These are phyloP conservation scores for Lunularia cruciata DNA, from an alignment of 225 moss, liverwort and hornwort species.

Conservation along the genomic window DNA sequence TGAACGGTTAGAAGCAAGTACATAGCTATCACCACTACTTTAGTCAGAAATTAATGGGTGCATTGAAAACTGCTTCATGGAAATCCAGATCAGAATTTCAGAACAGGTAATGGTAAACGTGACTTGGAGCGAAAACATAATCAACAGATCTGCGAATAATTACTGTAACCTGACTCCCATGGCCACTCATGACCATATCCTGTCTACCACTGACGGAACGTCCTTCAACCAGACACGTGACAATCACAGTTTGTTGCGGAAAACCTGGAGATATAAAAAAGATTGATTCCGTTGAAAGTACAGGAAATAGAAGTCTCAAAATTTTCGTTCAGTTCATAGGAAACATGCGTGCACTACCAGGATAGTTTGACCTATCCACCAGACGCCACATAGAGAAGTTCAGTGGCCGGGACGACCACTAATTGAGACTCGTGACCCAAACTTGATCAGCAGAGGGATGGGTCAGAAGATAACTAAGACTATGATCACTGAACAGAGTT, in stretches of 20 bases:
- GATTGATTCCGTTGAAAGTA: neutral
- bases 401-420: constrained; percentile 4
- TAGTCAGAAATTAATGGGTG: too few species aligned
- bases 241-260: neutral
- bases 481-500: neutral
- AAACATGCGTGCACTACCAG: constrained; percentile 9
- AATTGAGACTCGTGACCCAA: neutral
- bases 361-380: neutral
- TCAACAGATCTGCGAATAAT: too few species aligned
- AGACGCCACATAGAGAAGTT: constrained; percentile 2
- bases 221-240: neutral
- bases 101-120: too few species aligned
- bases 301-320: neutral
- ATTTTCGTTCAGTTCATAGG: neutral
- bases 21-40: too few species aligned
- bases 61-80: too few species aligned
- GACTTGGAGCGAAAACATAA: too few species aligned
- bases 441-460: neutral
- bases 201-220: neutral
- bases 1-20: too few species aligned
- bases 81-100: too few species aligned
- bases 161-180: neutral
- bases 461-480: neutral
- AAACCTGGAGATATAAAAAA: neutral
- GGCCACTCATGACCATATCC: neutral